Evolutionary conservation across 768 basidiomycete species (phyloP), one percentile per base, ranked within the genome.

Genomic region (Mycena filopes): DNA sequence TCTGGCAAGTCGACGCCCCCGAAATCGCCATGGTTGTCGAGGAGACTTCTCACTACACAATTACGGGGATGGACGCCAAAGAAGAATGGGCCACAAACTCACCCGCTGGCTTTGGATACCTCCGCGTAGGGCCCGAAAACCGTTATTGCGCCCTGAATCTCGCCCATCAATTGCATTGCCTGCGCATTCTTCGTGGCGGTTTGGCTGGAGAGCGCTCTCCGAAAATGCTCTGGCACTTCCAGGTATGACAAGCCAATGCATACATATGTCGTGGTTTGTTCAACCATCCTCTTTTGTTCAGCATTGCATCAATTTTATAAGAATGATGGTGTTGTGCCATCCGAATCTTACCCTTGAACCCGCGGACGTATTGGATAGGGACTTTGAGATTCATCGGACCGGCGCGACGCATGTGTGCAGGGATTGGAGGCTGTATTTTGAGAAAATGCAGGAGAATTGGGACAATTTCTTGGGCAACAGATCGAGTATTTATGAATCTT

Each of bases 331-430:
- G 29, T 8, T 49, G 28, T n/a, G 29, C 29, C 25, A 29, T 20
- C 56, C 56, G 28, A 45, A 58, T 25, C 45, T 58, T 5, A 58
- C 56, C 9, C 21, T 58, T 5, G 56, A 58, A 45, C 56, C 56
- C 45, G 26, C 56, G 31, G 56, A 58, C 23, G 45, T 58, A 4
- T 21, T 58, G 28, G 23, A 11, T 11, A 42, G 56, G 10, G 56
- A 58, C 31, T 58, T 58, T 23, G 56, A 58, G 26, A 31, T 15
- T 7, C 43, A 58, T 4, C 42, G 56, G 26, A 29, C 10, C 7
- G 56, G 56, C 5, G 18, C 56, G 16, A 25, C 26, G 28, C 56
- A 58, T 47, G 56, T 58, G 4, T 58, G 56, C 29, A 13, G 18
- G 15, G 31, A 58, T 21, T 58, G 56, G 56, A 21, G 4, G 16